Base-by-base conservation (phyloP, 2,329 filamentous ascomycete genomes). In the Claviceps sp. region DNA sequence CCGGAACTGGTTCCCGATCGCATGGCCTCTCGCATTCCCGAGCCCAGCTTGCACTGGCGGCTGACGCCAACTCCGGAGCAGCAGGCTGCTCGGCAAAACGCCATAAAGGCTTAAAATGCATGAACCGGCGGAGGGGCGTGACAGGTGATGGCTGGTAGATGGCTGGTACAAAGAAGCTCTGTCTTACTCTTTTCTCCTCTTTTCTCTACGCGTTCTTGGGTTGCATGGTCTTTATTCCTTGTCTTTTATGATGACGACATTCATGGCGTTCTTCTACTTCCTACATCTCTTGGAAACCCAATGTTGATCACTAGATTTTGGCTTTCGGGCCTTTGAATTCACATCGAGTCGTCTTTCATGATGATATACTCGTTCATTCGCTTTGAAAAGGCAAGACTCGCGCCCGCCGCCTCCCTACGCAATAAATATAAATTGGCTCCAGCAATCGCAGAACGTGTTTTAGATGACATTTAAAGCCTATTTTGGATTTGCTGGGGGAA, bases 1-100 rank as follows among this genome's bases (percentile, higher is more conserved):
- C 77, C 77, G 0, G 80, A 83, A 47, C 66, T 83, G 47, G 63
- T 82, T n/a, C 79, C 78, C 13, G 80, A 83, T 60, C 72, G 78
- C 50, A 82, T 81, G 78, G 76, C 75, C 6, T 75, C 77, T 52
- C 74, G 78, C 50, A 74, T 80, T 42, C 70, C 72, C 9, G 74
- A 76, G 52, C 71, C 74, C 9, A 66, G 64, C 18, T 64, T 76
- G 42, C 66, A 62, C 58, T 61, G 65, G 51, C 67, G 74, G 26
- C 58, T 76, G 55, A 77, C 74, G 7, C 74, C 74, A 2, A 73
- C 70, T 51, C 73, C 72, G 4, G 73, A 76, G 61, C 60, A 67
- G 58, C 70, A 75, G 64, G 38, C 53, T 37, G 47, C 53, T 42
- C 58, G 51, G 7, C 54, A 55, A 22, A 59, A 54, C 38, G 53